Evolutionary conservation across 345 rosid species (phyloP), one percentile per base, ranked within the genome.

Genomic region (Citrus sp.): DNA sequence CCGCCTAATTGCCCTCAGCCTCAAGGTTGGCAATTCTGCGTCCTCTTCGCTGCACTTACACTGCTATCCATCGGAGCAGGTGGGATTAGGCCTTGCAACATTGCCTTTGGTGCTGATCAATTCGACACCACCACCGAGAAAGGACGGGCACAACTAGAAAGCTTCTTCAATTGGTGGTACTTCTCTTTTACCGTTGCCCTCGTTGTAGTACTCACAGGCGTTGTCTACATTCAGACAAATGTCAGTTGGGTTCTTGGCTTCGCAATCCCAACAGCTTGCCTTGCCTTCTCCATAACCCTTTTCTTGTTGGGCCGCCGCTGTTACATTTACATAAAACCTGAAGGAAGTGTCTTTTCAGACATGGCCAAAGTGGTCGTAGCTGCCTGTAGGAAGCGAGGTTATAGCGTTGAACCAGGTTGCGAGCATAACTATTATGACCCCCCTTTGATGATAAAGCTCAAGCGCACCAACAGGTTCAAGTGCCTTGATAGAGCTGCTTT

Each of bases 81-180:
- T 9, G 92, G 90, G 19, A 85, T 91, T 12, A 81, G 94, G 78
- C 94, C 98, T 24, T 90, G 94, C 81, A 89, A 90, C 83, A 92
- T 93, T n/a, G 88, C 94, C 1, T 93, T 92, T 25, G 98, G 98
- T 22, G 94, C 96, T 2, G 98, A 92, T 80, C 94, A 92, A 78
- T 91, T 93, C 40, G 88, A 91, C 76, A 83, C 88, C 18, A 70
- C 28, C 18, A 92, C 92, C 1, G 80, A 78, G 6, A 84, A 86
- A n/a, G 93, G 93, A 64, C 84, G 81, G 74, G 71, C 84, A 7
- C 90, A 88, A 49, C 84, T 90, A 5, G 89, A 87, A 60, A 88
- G 89, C 69, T 93, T 92, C 88, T 93, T 90, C 88, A 92, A 89
- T 77, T 92, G 96, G 94, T 92, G 92, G 94, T 93, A 93, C 81